Evolutionary conservation across 2,329 filamentous ascomycete species (phyloP).

Genomic region (Aspergillus glaucus): DNA sequence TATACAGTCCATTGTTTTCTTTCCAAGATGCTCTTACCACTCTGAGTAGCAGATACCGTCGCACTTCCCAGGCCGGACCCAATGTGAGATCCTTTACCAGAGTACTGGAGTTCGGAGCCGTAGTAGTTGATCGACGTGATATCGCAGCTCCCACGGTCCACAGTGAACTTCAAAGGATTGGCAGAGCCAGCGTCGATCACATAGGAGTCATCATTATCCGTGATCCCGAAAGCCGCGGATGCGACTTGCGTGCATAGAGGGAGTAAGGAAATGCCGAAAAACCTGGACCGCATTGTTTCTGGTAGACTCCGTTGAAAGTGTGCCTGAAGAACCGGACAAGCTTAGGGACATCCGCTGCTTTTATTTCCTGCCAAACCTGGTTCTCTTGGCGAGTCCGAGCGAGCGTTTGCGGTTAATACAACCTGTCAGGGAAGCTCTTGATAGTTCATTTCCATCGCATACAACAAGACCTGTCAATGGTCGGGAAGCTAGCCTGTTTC

Average conservation of each 20-base stretch:
- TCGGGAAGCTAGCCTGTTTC: too few species aligned
- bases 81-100: constrained; percentile 49
- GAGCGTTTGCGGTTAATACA: too few species aligned
- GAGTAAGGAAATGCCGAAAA: constrained; percentile 12
- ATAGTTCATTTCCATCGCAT: too few species aligned
- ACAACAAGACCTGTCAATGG: too few species aligned
- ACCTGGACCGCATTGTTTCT: constrained; percentile 13
- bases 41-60: constrained; percentile 46
- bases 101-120: constrained; percentile 54
- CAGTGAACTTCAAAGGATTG: constrained; percentile 47
- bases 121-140: constrained; percentile 59
- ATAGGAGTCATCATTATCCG: constrained; percentile 23
- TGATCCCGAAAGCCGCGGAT: constrained; percentile 24
- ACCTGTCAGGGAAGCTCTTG: too few species aligned
- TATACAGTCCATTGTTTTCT: too few species aligned
- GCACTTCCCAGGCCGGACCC: constrained; percentile 54
- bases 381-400: too few species aligned
- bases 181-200: constrained; percentile 45
- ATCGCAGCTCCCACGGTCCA: constrained; percentile 53
- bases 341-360: too few species aligned
- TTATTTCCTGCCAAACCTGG: too few species aligned
- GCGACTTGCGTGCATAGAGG: constrained; percentile 16
- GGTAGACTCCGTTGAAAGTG: neutral
- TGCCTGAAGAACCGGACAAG: too few species aligned
- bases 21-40: constrained; percentile 5